phyloP scores from a whole-genome alignment of 2,329 filamentous ascomycete species.

The Talaromyces pinophilus region DNA sequence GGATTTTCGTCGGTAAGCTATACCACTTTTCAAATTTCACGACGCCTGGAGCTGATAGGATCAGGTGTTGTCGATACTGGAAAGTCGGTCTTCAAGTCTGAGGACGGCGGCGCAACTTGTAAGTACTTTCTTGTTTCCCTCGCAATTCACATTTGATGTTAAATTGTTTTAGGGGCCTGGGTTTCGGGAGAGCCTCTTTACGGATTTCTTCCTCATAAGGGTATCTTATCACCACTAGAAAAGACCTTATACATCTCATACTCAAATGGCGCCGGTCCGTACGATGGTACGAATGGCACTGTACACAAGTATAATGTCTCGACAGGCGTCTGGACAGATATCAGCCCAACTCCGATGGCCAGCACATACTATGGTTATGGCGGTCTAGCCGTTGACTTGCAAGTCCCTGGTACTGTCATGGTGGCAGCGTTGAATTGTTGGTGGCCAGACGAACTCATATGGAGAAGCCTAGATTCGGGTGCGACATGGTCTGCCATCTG shows the following conservation, averaged over 20 bases:
- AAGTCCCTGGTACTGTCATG: conserved; percentile 58
- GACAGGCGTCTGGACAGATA: conserved; percentile 55
- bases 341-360: conserved; percentile 54
- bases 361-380: conserved; percentile 59
- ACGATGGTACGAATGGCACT: conserved; percentile 57
- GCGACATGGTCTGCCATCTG: conserved; percentile 58
- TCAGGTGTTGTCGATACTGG: conserved; percentile 51
- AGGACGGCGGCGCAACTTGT: conserved; percentile 58
- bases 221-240: conserved; percentile 53
- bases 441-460: conserved; percentile 61
- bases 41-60: background rate
- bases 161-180: conserved; percentile 23
- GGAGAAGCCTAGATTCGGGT: conserved; percentile 58
- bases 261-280: conserved; percentile 58
- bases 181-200: conserved; percentile 53
- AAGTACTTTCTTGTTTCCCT: conserved; percentile 29
- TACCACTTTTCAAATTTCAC: too few species aligned
- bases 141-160: background rate
- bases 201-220: conserved; percentile 58
- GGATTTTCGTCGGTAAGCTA: conserved; percentile 57
- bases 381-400: conserved; percentile 56
- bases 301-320: conserved; percentile 59
- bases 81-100: conserved; percentile 57
- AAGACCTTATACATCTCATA: conserved; percentile 59
- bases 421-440: conserved; percentile 60